These are phyloP conservation scores for Pyrrhoderma lamaoense DNA, from an alignment of 1,284 basidiomycete genomes.

Conservation along the genomic window DNA sequence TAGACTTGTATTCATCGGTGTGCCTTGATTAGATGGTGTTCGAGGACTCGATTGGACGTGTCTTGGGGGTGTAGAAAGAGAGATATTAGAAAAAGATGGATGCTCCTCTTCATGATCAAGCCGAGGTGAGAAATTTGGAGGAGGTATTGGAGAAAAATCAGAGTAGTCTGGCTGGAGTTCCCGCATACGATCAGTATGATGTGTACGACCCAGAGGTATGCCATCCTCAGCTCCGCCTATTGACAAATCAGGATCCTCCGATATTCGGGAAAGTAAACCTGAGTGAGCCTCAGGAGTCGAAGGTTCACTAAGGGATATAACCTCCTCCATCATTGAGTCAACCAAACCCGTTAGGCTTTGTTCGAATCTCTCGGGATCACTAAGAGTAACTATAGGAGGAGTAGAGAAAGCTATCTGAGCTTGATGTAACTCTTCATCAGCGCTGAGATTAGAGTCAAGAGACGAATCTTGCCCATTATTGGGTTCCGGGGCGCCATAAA, in stretches of 20 bases:
- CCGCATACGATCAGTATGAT: conserved; percentile 37
- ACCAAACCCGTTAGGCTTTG: conserved; percentile 54
- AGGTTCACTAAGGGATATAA: conserved; percentile 14
- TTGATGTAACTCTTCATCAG: too few species aligned
- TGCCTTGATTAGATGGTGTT: conserved; percentile 1
- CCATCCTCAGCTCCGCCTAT: conserved; percentile 56
- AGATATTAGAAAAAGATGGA: conserved; percentile 5
- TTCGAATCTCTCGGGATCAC: conserved; percentile 27
- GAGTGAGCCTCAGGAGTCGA: conserved; percentile 17
- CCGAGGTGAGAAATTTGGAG: conserved; percentile 1
- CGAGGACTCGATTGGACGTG: conserved; percentile 1
- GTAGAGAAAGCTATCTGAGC: not conserved
- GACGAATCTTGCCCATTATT: conserved; percentile 4
- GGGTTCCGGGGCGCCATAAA: conserved; percentile 32
- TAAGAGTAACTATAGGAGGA: conserved; percentile 21
- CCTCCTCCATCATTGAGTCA: conserved; percentile 47
- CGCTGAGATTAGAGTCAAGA: too few species aligned
- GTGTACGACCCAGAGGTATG: conserved; percentile 61
- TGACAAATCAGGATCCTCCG: conserved; percentile 32
- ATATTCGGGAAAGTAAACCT: conserved; percentile 27
- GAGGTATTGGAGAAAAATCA: not conserved
- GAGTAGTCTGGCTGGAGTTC: conserved; percentile 3
- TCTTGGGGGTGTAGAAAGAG: conserved; percentile 5
- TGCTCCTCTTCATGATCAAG: not conserved
- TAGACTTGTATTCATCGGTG: not conserved